Evolutionary conservation across 805 yeast species (phyloP), one percentile per base, ranked within the genome.

Genomic region (Priceomyces fermenticarens): DNA sequence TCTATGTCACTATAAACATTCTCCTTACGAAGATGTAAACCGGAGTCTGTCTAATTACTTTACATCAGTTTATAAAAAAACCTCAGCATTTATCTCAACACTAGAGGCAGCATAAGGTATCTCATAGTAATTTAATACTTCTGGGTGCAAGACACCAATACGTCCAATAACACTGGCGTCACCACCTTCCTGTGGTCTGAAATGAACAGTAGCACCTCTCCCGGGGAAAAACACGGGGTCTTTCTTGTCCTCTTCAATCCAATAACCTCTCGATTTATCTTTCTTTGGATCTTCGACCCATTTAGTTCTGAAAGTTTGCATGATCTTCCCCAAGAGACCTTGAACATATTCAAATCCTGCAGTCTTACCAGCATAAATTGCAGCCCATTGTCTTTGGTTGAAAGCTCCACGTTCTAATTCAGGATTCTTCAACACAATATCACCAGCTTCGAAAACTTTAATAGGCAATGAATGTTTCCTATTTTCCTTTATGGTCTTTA

Each of bases 61-160:
- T 20, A 20, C 25, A 20, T 20, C 25, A 20, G 25, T 27, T 45
- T 71, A 88, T 65, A 89, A 77, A 73, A 91, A 91, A 41, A 81
- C 85, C 70, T 89, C 93, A 40, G 93, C 81, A 58, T 91, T 85
- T 47, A 93, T 75, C 72, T 93, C 99, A 45, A 90, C 91, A 43
- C 84, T 76, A 26, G 96, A 85, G 43, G 90, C 95, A 53, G 97
- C 97, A 56, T 83, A 88, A 39, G 97, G 96, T 47, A 93, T 79
- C 51, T 89, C 97, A 58, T 90, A 93, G 57, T 77, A 71, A 46
- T 76, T 76, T 75, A 91, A 75, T 39, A 93, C 99, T 59, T 84
- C 88, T 28, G 99, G 99, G 64, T 93, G 99, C 54, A 93, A 74
- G 44, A 89, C 97, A 65, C 99, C 99, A 52, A 93, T 73, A 35